Evolutionary conservation across 345 rosid genomes (phyloP).

Genomic region (Anacardium occidentale): DNA sequence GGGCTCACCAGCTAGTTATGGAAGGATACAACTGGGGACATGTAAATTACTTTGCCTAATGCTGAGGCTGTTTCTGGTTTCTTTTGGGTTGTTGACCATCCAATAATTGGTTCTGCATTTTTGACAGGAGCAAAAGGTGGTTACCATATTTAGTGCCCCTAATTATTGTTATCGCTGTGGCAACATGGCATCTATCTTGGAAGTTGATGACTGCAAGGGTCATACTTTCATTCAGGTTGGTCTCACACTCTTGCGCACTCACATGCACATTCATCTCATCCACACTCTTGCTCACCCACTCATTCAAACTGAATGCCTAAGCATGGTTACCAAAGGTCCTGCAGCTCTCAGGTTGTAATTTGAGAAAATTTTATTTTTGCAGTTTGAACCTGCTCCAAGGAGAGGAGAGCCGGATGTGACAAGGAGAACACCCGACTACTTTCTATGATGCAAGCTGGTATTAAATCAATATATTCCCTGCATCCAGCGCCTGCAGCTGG

Average conservation of each 20-base stretch:
- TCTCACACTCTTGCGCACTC: background rate
- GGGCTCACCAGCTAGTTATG: slow-evolving; percentile 97
- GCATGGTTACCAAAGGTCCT: background rate
- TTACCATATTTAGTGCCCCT: slow-evolving; percentile 94
- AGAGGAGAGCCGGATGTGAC: slow-evolving; percentile 98
- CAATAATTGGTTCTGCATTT: slow-evolving; percentile 10
- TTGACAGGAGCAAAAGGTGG: slow-evolving; percentile 91
- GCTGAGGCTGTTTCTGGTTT: background rate
- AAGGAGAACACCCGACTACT: slow-evolving; percentile 94
- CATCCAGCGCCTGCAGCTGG: slow-evolving; percentile 20
- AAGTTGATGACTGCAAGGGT: slow-evolving; percentile 89
- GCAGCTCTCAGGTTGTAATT: background rate
- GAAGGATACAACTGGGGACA: slow-evolving; percentile 99
- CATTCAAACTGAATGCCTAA: background rate
- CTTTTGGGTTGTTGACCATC: slow-evolving; percentile 7
- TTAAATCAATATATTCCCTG: background rate
- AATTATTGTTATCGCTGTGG: slow-evolving; percentile 98
- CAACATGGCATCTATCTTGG: slow-evolving; percentile 93
- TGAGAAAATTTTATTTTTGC: slow-evolving; percentile 19
- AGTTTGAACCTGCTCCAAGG: slow-evolving; percentile 99
- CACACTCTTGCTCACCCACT: too few relatives aligned
- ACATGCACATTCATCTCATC: too few relatives aligned
- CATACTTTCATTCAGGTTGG: slow-evolving; percentile 97
- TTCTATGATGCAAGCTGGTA: slow-evolving; percentile 44
- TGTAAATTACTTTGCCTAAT: slow-evolving; percentile 41